Evolutionary conservation across 202 grass and related monocot species (phyloP), one percentile per base, ranked within the genome.

Genomic region (Setaria viridis): DNA sequence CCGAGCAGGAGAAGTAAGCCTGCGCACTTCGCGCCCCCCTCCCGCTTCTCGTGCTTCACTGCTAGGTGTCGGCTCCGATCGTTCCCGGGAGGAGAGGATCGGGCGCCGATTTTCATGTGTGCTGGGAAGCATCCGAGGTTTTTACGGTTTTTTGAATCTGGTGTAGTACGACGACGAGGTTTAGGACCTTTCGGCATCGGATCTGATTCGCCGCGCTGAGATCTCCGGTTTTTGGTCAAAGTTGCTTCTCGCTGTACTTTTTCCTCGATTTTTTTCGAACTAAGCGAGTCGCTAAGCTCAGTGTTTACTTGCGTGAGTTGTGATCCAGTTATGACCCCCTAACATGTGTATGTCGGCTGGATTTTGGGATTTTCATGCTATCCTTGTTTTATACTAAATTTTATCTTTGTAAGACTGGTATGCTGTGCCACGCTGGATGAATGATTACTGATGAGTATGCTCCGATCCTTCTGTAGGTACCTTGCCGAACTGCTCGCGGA

Each of bases 1-100:
- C 89, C 47, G 97, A 99, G 63, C 97, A 97, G 84, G 97, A 99
- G 90, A 99, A 97, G 97, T 99, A 97, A 91, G 85, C 62, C 2
- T 33, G n/a, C 29, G 34, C 29, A 1, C 51, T 43, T 60, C 11
- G 60, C 11, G 60, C 2, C 4, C 51, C 83, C 48, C 48, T 19
- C 73, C 65, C 77, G 48, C 53, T 66, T 49, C 72, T 87, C 37
- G 11, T 20, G 47, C 73, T 41, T 41, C 9, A 0, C 50, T 41
- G 19, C 53, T 58, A 9, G 11, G 56, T 46, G 56, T 49, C 55
- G 56, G 56, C 54, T 30, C 72, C 82, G 89, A 88, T 91, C 82
- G 85, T 12, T 47, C 29, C 69, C 25, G 20, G 60, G 80, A 62
- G 75, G 19, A 13, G 37, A 49, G 37, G 77, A 60, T 88, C 78